A percentile compares a stretch with the other conserved stretches of the same genome.
Evolutionary conservation across 768 basidiomycete genomes (phyloP).

Genomic region (Suillus subalutaceus): DNA sequence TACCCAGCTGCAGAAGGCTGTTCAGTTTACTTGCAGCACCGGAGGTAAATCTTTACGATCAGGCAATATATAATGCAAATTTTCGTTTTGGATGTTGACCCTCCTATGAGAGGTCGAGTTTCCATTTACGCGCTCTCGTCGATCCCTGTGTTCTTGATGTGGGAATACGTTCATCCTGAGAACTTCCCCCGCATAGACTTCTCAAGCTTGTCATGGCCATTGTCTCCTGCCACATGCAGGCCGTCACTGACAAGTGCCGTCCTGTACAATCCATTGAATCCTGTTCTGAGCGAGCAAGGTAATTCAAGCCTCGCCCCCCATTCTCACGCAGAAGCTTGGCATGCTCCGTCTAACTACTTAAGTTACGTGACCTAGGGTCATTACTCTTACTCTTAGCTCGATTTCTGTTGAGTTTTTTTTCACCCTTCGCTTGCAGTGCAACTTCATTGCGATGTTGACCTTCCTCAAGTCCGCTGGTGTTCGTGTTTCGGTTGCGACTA

Average conservation of each 20-base stretch:
- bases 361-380: conserved; percentile 31
- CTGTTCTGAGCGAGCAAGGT: conserved; percentile 8
- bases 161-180: conserved; percentile 6
- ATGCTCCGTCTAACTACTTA: conserved; percentile 1
- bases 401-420: conserved; percentile 5
- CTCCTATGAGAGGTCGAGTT: neutral
- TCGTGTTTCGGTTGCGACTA: conserved; percentile 11
- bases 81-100: neutral
- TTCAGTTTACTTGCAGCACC: neutral
- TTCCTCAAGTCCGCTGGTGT: conserved; percentile 26
- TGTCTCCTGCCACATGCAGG: neutral
- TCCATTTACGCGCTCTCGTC: conserved; percentile 6
- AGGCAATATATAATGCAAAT: no score
- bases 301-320: conserved; percentile 6
- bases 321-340: conserved; percentile 33
- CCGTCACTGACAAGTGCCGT: neutral
- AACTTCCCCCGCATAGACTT: conserved; percentile 2
- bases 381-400: conserved; percentile 10
- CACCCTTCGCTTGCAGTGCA: neutral
- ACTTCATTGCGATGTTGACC: conserved; percentile 22
- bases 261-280: neutral
- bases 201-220: neutral
- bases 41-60: no score
- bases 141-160: conserved; percentile 1
- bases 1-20: neutral